phyloP scores from a whole-genome alignment of 2,329 filamentous ascomycete species.

The Septoria linicola region DNA sequence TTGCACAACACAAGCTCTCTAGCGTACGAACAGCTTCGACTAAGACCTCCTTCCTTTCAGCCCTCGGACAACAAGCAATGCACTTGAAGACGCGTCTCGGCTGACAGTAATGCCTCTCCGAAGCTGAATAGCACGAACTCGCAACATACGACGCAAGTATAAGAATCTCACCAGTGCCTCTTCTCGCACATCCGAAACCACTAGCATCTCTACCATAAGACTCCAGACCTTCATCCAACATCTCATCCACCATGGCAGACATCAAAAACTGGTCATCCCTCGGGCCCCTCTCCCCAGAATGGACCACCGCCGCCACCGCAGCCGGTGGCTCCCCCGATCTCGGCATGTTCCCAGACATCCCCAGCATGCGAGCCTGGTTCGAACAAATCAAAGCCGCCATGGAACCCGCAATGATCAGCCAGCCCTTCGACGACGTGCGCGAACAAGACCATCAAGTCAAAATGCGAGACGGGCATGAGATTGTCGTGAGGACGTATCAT shows the following conservation, averaged over 20 bases:
- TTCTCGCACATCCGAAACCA: no score
- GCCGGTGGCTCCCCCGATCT: conserved; percentile 31
- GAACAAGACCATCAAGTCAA: conserved; percentile 42
- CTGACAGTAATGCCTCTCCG: no score
- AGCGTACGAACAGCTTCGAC: no score
- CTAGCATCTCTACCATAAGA: no score
- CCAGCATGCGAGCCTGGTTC: conserved; percentile 25
- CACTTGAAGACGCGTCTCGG: no score
- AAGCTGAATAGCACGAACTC: no score
- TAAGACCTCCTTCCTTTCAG: neutral
- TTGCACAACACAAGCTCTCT: neutral
- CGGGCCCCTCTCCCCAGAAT: conserved; percentile 30
- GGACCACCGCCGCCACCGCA: conserved; percentile 24
- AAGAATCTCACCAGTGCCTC: no score
- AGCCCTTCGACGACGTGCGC: conserved; percentile 29
- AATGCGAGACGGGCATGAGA: conserved; percentile 39
- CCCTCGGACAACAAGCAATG: no score
- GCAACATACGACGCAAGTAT: no score
- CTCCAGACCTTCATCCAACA: no score
- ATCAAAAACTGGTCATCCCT: conserved; percentile 32
- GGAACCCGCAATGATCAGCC: neutral
- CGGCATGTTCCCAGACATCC: conserved; percentile 29
- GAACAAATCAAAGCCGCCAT: conserved; percentile 3
- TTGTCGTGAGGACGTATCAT: conserved; percentile 31
- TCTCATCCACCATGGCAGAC: conserved; percentile 26